Evolutionary conservation across 345 rosid genomes (phyloP).

Genomic region (Ailanthus altissimus): DNA sequence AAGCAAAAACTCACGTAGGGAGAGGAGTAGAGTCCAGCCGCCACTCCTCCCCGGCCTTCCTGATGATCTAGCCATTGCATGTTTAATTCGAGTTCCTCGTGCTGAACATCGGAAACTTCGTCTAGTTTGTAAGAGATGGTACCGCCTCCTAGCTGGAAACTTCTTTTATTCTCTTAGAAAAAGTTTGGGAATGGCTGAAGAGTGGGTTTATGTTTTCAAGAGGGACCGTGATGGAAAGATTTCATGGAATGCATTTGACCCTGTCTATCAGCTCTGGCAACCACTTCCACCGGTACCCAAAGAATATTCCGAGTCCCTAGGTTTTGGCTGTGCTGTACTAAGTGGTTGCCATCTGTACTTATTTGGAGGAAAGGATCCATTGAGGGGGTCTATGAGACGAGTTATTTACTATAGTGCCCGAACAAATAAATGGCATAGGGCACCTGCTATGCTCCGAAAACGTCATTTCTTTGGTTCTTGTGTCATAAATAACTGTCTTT

Average conservation of each 20-base stretch:
- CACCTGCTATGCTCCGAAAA: conserved; percentile 94
- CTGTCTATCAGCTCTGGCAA: conserved; percentile 77
- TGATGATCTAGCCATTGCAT: conserved; percentile 93
- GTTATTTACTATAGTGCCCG: conserved; percentile 87
- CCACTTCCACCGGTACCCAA: conserved; percentile 96
- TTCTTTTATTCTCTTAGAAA: conserved; percentile 79
- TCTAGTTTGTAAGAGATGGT: conserved; percentile 88
- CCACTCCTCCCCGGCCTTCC: conserved; percentile 94
- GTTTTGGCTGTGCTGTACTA: conserved; percentile 96
- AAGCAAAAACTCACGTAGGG: conserved; percentile 66
- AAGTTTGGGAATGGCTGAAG: conserved; percentile 83
- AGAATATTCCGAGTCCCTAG: conserved; percentile 88
- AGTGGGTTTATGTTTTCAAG: conserved; percentile 93
- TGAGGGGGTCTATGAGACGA: conserved; percentile 85
- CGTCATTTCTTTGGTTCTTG: conserved; percentile 93
- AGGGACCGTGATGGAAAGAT: conserved; percentile 90
- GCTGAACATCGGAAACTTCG: conserved; percentile 85
- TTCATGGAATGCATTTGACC: conserved; percentile 93
- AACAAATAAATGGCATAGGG: conserved; percentile 95
- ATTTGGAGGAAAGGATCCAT: conserved; percentile 95
- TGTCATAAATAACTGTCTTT: conserved; percentile 88
- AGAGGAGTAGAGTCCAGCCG: conserved; percentile 74
- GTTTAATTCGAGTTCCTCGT: conserved; percentile 90
- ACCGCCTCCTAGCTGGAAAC: conserved; percentile 67
- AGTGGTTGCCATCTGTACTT: conserved; percentile 88